Percentiles rank a stretch among this genome's conserved stretches.
Evolutionary conservation across 2,329 filamentous ascomycete species (phyloP).

Genomic region (Colletotrichum sp.): DNA sequence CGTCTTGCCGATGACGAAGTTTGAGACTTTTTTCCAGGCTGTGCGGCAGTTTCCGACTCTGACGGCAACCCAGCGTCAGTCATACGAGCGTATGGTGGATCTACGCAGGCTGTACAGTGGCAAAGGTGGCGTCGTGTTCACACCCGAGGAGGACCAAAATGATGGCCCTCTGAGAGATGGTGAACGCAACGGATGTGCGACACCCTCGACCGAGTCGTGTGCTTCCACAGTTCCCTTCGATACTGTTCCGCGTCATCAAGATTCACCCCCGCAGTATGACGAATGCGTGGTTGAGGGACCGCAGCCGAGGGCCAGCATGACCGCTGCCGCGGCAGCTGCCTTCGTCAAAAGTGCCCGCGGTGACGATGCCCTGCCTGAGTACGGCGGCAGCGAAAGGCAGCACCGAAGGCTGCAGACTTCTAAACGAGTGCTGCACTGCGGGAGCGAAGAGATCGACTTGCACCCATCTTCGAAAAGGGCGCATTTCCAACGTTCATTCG

Average conservation of each 20-base stretch:
- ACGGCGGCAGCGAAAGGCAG: background rate
- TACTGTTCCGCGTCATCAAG: background rate
- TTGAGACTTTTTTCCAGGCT: background rate
- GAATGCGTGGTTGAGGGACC: background rate
- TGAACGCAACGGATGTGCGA: background rate
- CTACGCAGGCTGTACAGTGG: background rate
- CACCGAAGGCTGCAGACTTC: background rate
- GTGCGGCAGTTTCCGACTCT: background rate
- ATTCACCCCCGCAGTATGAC: background rate
- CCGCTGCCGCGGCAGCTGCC: too few relatives aligned
- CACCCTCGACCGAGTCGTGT: background rate
- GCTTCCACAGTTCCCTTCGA: background rate
- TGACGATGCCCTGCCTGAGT: background rate
- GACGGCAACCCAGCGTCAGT: background rate
- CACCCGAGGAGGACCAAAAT: background rate
- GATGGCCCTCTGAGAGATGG: background rate
- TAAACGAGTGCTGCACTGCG: background rate
- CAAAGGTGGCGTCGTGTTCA: background rate
- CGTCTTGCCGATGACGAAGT: background rate
- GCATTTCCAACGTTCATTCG: too few relatives aligned
- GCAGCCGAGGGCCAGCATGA: background rate
- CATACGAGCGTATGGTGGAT: background rate
- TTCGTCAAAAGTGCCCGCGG: background rate
- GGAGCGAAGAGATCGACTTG: background rate
- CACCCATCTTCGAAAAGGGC: background rate